Evolutionary conservation across 768 basidiomycete genomes (phyloP).

Genomic region (Astraeus odoratus): DNA sequence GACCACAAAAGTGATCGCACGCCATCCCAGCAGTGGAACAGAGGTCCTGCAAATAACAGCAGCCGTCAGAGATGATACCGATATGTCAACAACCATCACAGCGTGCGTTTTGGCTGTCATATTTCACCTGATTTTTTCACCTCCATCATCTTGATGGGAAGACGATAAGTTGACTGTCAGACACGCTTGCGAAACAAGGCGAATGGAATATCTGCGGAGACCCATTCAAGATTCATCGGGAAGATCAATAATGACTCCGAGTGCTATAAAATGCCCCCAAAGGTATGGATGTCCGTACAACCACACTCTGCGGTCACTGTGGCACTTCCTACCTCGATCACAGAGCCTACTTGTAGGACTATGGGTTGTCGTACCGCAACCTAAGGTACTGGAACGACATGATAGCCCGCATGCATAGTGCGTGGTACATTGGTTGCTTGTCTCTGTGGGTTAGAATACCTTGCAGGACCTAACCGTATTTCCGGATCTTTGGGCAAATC

Average conservation of each 20-base stretch:
- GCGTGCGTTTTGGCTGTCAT: conserved; percentile 16
- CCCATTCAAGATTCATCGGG: conserved; percentile 7
- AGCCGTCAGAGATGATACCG: conserved; percentile 15
- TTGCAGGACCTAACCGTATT: neutral
- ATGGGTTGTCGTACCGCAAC: neutral
- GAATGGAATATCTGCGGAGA: conserved; percentile 7
- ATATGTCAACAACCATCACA: conserved; percentile 21
- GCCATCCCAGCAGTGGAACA: conserved; percentile 17
- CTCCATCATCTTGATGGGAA: conserved; percentile 21
- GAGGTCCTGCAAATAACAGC: conserved; percentile 19
- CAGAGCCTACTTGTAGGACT: neutral
- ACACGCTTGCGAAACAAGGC: conserved; percentile 18
- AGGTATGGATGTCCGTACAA: neutral
- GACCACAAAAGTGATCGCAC: conserved; percentile 5
- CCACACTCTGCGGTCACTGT: neutral
- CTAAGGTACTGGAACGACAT: neutral
- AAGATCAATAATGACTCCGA: conserved; percentile 11
- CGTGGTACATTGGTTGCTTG: neutral
- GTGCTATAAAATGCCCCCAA: conserved; percentile 20
- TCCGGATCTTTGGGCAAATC: neutral
- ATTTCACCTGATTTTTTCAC: conserved; percentile 16
- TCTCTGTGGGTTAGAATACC: neutral
- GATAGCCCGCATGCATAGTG: neutral
- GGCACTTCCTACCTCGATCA: neutral
- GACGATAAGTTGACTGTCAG: conserved; percentile 15